Evolutionary conservation across 208 protist genomes (phyloP).

Genomic region (Giardia duodenalis): DNA sequence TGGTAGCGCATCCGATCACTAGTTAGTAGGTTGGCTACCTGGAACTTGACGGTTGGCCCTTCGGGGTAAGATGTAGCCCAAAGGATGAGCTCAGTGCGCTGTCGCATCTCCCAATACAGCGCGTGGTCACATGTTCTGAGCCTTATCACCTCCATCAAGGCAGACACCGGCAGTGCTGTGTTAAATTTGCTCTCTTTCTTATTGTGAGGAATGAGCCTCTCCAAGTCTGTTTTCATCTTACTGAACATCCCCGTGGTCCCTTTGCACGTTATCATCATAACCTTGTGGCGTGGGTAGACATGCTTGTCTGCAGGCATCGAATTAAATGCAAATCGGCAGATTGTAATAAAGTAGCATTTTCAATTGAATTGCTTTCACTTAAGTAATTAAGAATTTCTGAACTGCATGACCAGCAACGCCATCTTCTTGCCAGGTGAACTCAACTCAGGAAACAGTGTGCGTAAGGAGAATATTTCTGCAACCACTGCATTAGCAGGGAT

Average conservation of each 20-base stretch:
- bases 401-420: background rate
- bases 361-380: background rate
- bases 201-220: background rate
- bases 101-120: background rate
- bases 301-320: background rate
- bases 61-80: background rate
- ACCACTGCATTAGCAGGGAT: slow-evolving; percentile 87
- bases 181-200: background rate
- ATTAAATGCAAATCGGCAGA: background rate
- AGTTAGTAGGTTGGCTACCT: background rate
- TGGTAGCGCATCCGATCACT: background rate
- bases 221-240: background rate
- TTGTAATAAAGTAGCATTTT: background rate
- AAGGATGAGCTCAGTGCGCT: background rate
- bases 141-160: background rate
- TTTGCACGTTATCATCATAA: background rate
- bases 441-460: background rate
- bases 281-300: background rate
- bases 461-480: slow-evolving; percentile 48
- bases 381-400: background rate
- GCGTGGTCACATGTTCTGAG: background rate
- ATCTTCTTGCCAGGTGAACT: slow-evolving; percentile 24
- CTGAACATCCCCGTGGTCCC: background rate
- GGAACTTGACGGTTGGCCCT: slow-evolving; percentile 25
- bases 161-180: background rate